phyloP scores from a whole-genome alignment of 2,329 filamentous ascomycete genomes.

The Cytospora schulzeri region DNA sequence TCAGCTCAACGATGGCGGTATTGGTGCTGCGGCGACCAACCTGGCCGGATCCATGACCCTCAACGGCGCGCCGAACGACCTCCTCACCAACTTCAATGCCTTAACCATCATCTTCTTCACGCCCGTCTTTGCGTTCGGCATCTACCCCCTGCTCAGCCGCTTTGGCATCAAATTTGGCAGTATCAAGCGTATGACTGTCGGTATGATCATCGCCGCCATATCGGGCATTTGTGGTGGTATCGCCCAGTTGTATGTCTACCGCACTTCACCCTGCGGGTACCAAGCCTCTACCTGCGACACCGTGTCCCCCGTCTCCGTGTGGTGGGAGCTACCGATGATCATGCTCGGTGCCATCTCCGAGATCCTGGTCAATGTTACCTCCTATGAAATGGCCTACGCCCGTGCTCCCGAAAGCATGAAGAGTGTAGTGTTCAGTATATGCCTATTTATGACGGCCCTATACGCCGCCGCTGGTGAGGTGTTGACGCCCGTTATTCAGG shows the following conservation, averaged over 20 bases:
- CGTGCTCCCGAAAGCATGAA: conserved; percentile 69
- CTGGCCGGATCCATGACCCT: conserved; percentile 46
- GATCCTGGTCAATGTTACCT: conserved; percentile 63
- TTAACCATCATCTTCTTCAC: conserved; percentile 61
- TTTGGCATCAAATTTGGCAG: conserved; percentile 57
- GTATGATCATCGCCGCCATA: conserved; percentile 50
- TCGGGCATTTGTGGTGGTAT: conserved; percentile 50
- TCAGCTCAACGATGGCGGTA: conserved; percentile 44
- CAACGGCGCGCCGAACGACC: conserved; percentile 61
- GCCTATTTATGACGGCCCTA: conserved; percentile 60
- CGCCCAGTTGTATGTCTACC: conserved; percentile 62
- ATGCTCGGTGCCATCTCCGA: conserved; percentile 56
- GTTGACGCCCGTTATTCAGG: conserved; percentile 44
- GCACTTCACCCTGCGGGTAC: conserved; percentile 55
- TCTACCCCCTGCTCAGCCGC: conserved; percentile 61
- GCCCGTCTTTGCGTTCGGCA: conserved; percentile 51
- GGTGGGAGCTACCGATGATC: conserved; percentile 54
- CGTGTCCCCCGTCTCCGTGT: conserved; percentile 49
- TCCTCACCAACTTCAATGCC: conserved; percentile 61
- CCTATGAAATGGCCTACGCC: conserved; percentile 68
- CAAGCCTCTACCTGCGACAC: conserved; percentile 44
- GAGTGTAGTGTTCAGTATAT: conserved; percentile 58
- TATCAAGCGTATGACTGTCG: conserved; percentile 58
- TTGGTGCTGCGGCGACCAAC: conserved; percentile 40
- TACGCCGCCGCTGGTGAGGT: conserved; percentile 53